A percentile compares a stretch with the other conserved stretches of the same genome.
Evolutionary conservation across 352 stramenopile species (phyloP).

Genomic region (Thraustotheca clavata): DNA sequence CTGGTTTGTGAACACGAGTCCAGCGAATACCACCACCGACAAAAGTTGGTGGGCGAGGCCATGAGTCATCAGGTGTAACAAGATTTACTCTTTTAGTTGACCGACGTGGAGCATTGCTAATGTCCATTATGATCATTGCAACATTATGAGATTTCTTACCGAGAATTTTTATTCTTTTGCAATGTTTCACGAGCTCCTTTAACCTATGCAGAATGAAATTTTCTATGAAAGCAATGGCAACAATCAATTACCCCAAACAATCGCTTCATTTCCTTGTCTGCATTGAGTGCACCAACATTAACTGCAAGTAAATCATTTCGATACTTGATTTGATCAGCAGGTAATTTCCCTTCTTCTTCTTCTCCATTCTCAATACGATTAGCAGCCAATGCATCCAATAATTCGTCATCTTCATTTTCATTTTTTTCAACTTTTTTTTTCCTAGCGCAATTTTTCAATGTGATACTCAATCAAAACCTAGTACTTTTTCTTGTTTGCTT

Average conservation of each 20-base stretch:
- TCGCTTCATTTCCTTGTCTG: conserved; percentile 84
- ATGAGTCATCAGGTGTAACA: conserved; percentile 70
- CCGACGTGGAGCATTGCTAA: conserved; percentile 43
- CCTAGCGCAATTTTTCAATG: conserved; percentile 15
- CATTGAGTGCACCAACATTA: conserved; percentile 65
- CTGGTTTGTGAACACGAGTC: conserved; percentile 71
- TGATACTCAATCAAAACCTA: background rate
- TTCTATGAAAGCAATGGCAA: background rate
- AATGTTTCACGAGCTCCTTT: conserved; percentile 42
- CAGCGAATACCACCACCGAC: conserved; percentile 79
- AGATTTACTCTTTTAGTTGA: conserved; percentile 66
- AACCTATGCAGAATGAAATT: conserved; percentile 31
- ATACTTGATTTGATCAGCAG: conserved; percentile 31
- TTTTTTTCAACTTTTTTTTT: conserved; percentile 27
- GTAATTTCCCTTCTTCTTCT: conserved; percentile 29
- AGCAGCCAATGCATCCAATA: conserved; percentile 50
- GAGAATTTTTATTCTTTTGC: conserved; percentile 13
- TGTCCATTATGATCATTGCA: background rate
- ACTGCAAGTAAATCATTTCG: conserved; percentile 52
- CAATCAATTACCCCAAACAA: conserved; percentile 59
- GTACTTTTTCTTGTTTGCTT: conserved; percentile 32
- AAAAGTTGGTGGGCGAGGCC: conserved; percentile 78
- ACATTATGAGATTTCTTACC: conserved; percentile 1
- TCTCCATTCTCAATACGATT: conserved; percentile 36
- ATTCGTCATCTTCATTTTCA: conserved; percentile 47